phyloP scores from a whole-genome alignment of 768 basidiomycete species.

The Tylopilus balloui region DNA sequence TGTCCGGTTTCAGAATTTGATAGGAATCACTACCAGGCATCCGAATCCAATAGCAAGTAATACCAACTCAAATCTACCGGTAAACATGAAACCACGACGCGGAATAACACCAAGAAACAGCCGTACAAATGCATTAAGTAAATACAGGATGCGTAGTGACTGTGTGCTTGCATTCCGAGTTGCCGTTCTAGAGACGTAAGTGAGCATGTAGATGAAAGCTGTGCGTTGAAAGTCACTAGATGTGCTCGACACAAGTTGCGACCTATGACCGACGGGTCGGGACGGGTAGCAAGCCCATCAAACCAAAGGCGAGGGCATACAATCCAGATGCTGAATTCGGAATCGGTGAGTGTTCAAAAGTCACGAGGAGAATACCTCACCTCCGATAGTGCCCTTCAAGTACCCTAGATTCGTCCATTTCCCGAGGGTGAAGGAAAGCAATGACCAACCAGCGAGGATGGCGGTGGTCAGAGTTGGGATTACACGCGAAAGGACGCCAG shows the following conservation, averaged over 20 bases:
- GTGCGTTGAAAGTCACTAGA: not conserved
- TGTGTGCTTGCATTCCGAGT: constrained; percentile 10
- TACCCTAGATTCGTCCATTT: constrained; percentile 65
- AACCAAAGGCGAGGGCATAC: constrained; percentile 68
- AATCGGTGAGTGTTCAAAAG: constrained; percentile 1
- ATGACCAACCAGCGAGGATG: constrained; percentile 66
- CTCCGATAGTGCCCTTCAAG: constrained; percentile 56
- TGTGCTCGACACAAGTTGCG: constrained; percentile 31
- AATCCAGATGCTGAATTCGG: constrained; percentile 53
- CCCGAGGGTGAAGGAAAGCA: constrained; percentile 58
- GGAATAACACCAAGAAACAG: constrained; percentile 3
- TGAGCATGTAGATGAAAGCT: not conserved
- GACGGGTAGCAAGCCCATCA: constrained; percentile 67
- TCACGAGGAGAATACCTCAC: constrained; percentile 35
- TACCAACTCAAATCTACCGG: too few species aligned
- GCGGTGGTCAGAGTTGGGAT: constrained; percentile 68
- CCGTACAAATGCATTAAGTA: constrained; percentile 14
- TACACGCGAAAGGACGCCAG: constrained; percentile 59
- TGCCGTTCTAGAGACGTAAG: not conserved
- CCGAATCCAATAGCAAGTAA: not conserved
- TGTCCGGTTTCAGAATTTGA: not conserved
- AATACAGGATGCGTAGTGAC: constrained; percentile 10
- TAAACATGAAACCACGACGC: too few species aligned
- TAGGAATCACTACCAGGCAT: not conserved
- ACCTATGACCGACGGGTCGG: constrained; percentile 45